Conservation (phyloP, 208 protist genomes). For the Naegleria gruberi region DNA sequence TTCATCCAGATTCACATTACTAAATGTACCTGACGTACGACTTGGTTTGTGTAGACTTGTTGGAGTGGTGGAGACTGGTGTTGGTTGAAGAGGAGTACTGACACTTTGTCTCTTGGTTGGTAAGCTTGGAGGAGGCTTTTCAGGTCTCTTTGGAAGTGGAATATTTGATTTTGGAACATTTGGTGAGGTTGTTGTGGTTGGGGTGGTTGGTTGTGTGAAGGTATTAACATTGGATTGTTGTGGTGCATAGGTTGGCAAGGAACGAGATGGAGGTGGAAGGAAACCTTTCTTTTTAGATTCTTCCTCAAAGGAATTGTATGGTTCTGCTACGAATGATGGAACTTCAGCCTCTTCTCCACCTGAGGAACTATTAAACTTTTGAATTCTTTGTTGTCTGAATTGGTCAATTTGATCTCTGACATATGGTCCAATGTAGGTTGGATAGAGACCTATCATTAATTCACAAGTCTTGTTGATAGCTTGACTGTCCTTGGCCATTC, state of each 20-base stretch:
- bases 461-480: not conserved
- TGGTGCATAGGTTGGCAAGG: not conserved
- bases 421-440: not conserved
- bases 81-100: too few relatives aligned
- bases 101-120: too few relatives aligned
- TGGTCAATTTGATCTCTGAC: not conserved
- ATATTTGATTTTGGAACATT: too few relatives aligned
- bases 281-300: not conserved
- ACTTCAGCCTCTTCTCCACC: not conserved
- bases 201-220: not conserved
- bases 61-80: too few relatives aligned
- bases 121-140: too few relatives aligned
- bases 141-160: too few relatives aligned
- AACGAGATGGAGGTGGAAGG: not conserved
- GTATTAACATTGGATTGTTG: not conserved
- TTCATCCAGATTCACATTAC: not conserved
- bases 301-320: not conserved
- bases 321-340: not conserved
- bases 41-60: too few relatives aligned
- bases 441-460: not conserved
- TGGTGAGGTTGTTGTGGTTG: not conserved
- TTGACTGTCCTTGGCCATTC: not conserved
- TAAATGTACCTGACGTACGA: not conserved
- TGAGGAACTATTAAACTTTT: not conserved
- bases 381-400: not conserved